Evolutionary conservation across 805 yeast species (phyloP).

Genomic region (Saturnispora hagleri): DNA sequence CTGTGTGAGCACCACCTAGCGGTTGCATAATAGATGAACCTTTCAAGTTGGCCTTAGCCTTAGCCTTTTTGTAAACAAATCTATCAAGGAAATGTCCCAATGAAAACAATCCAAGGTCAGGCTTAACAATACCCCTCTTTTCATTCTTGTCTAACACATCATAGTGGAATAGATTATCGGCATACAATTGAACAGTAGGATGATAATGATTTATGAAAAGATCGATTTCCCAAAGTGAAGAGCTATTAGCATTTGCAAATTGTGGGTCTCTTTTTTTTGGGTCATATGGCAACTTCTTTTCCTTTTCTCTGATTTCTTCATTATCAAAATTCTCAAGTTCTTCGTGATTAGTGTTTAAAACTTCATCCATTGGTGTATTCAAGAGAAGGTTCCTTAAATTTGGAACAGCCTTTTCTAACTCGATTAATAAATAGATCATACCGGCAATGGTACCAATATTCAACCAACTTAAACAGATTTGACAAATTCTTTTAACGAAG

Average conservation of each 20-base stretch:
- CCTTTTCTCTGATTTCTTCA: conserved; percentile 10
- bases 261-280: conserved; percentile 88
- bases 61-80: conserved; percentile 90
- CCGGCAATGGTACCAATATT: conserved; percentile 85
- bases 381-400: conserved; percentile 54
- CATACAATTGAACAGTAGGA: conserved; percentile 82
- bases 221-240: conserved; percentile 81
- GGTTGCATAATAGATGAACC: conserved; percentile 98
- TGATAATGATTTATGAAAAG: conserved; percentile 77
- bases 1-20: conserved; percentile 74
- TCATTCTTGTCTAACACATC: conserved; percentile 18
- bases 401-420: conserved; percentile 57
- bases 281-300: conserved; percentile 43
- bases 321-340: conserved; percentile 28
- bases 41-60: conserved; percentile 60
- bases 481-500: conserved; percentile 83
- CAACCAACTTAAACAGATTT: conserved; percentile 76
- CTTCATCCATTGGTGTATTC: conserved; percentile 44
- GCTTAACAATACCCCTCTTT: conserved; percentile 41
- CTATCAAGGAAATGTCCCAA: conserved; percentile 87
- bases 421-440: conserved; percentile 63
- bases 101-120: conserved; percentile 85
- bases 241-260: conserved; percentile 71
- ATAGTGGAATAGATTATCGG: conserved; percentile 51
- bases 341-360: conserved; percentile 37